A percentile compares a stretch with the other conserved stretches of the same genome.
Conservation (phyloP, 805 yeast species). For the Hanseniaspora lindneri region DNA sequence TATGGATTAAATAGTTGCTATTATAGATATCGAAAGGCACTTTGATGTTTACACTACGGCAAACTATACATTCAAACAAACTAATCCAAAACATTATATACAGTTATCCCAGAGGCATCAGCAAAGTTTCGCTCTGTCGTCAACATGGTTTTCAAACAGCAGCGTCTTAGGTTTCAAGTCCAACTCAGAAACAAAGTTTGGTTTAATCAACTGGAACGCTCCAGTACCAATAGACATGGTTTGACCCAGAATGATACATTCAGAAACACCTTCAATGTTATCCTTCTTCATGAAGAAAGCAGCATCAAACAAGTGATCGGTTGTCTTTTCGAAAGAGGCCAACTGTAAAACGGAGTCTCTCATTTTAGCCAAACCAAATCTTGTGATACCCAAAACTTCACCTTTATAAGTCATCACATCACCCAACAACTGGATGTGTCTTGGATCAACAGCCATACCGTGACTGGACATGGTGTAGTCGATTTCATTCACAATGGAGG, state of each 20-base stretch:
- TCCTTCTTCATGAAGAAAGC: conserved; percentile 96
- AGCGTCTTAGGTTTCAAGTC: conserved; percentile 37
- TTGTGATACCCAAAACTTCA: conserved; percentile 92
- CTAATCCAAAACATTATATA: neutral
- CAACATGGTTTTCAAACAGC: conserved; percentile 36
- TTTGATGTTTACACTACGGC: no score
- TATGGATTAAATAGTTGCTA: no score
- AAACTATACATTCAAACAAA: neutral
- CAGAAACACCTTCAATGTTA: conserved; percentile 92
- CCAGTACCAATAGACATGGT: conserved; percentile 98
- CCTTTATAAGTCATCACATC: conserved; percentile 99
- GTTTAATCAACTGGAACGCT: conserved; percentile 71
- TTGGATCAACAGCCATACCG: conserved; percentile 99
- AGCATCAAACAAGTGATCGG: conserved; percentile 96
- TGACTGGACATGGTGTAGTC: conserved; percentile 97
- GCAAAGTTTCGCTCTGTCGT: conserved; percentile 14
- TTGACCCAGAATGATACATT: conserved; percentile 93
- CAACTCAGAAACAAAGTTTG: conserved; percentile 36
- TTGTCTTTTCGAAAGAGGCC: conserved; percentile 95
- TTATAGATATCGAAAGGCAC: no score
- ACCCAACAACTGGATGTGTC: conserved; percentile 93
- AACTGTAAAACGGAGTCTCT: conserved; percentile 93
- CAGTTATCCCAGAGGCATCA: no score
- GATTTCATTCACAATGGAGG: conserved; percentile 85
- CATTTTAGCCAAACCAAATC: conserved; percentile 97